These are phyloP conservation scores for Periconia sp. DNA, from an alignment of 2,329 filamentous ascomycete genomes.

Conservation along the genomic window DNA sequence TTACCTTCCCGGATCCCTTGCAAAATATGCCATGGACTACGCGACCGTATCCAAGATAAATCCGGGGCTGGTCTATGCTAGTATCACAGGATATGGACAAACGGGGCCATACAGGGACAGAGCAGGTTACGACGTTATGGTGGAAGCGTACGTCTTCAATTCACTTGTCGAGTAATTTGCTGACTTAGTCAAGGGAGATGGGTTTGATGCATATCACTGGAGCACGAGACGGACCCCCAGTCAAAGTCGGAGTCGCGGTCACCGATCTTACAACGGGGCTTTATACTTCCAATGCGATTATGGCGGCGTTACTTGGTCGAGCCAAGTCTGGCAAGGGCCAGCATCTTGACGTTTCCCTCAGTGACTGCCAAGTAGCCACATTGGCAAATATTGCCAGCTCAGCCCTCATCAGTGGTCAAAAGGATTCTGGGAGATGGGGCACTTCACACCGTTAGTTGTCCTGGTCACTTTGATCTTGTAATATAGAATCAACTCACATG, in stretches of 20 bases:
- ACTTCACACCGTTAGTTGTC: constrained; percentile 82
- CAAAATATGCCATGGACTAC: constrained; percentile 92
- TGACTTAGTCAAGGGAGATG: constrained; percentile 67
- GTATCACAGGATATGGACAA: constrained; percentile 96
- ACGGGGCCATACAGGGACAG: constrained; percentile 87
- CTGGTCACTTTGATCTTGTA: too few relatives aligned
- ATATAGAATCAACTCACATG: constrained; percentile 14
- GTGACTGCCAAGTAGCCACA: constrained; percentile 93
- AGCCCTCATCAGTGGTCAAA: constrained; percentile 83
- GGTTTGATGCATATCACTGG: constrained; percentile 99
- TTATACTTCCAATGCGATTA: constrained; percentile 93
- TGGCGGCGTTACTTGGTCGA: constrained; percentile 86
- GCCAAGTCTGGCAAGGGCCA: constrained; percentile 80
- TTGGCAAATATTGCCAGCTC: constrained; percentile 95
- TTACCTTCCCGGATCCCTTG: constrained; percentile 86
- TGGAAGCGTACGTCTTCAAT: constrained; percentile 70
- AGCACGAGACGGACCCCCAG: constrained; percentile 82
- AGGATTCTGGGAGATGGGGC: constrained; percentile 90
- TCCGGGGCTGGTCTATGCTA: constrained; percentile 87
- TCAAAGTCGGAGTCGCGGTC: constrained; percentile 96
- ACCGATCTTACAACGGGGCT: constrained; percentile 94
- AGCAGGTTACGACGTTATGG: constrained; percentile 98
- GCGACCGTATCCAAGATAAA: constrained; percentile 81
- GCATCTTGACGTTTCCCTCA: constrained; percentile 88
- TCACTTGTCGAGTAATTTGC: too few relatives aligned